These are phyloP conservation scores for Gaeumannomyces tritici DNA, from an alignment of 2,329 filamentous ascomycete species.

Conservation along the genomic window DNA sequence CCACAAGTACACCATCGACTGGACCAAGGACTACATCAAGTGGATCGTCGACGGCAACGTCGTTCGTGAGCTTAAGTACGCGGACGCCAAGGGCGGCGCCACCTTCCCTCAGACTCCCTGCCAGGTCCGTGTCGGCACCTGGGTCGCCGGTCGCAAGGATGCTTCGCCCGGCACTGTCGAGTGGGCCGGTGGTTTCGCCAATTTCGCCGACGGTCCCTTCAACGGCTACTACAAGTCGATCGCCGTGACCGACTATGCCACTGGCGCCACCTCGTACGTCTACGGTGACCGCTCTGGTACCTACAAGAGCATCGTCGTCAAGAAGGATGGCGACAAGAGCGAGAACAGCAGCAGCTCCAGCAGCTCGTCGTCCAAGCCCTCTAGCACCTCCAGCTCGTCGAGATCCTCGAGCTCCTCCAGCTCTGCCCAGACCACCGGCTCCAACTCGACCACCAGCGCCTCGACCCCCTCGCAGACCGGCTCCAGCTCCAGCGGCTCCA, in stretches of 20 bases:
- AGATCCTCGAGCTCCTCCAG: conserved; percentile 12
- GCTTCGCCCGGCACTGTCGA: conserved; percentile 47
- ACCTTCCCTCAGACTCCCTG: conserved; percentile 63
- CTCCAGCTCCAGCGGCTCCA: conserved; percentile 9
- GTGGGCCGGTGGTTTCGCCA: conserved; percentile 55
- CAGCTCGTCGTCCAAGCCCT: conserved; percentile 10
- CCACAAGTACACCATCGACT: conserved; percentile 61
- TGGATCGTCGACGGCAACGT: conserved; percentile 48
- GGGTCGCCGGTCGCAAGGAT: conserved; percentile 84
- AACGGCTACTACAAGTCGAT: conserved; percentile 47
- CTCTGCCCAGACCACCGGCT: conserved; percentile 17
- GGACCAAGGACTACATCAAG: conserved; percentile 47
- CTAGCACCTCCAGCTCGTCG: conserved; percentile 12
- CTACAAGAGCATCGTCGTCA: conserved; percentile 41
- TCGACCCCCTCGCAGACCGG: conserved; percentile 5
- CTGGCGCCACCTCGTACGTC: conserved; percentile 43
- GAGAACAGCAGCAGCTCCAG: conserved; percentile 7
- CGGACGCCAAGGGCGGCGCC: conserved; percentile 38
- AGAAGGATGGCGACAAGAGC: conserved; percentile 19
- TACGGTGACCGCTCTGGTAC: conserved; percentile 39
- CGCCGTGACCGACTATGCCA: conserved; percentile 43
- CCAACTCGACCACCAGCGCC: conserved; percentile 2
- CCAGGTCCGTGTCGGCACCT: conserved; percentile 70
- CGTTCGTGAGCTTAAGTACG: conserved; percentile 35
- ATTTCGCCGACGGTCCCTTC: conserved; percentile 44